phyloP scores from a whole-genome alignment of 148 eudicot species.

The Talinum fruticosum region DNA sequence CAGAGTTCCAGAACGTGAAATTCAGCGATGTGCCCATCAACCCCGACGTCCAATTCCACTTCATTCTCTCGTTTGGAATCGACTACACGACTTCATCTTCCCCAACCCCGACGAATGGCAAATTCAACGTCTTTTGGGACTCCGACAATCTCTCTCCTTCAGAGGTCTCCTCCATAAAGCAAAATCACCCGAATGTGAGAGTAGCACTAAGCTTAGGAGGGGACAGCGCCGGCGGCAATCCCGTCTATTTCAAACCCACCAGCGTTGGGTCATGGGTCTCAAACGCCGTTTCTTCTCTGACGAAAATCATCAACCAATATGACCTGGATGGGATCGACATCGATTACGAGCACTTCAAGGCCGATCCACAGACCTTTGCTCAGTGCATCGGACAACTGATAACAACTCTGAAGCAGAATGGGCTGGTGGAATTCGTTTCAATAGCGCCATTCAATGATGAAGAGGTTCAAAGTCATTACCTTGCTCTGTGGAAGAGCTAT shows the following conservation, averaged over 20 bases:
- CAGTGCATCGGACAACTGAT: constrained; percentile 49
- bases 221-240: constrained; percentile 22
- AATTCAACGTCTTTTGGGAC: constrained; percentile 56
- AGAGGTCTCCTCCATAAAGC: constrained; percentile 32
- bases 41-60: constrained; percentile 45
- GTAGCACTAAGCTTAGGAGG: constrained; percentile 51
- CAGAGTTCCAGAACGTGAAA: constrained; percentile 40
- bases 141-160: constrained; percentile 34
- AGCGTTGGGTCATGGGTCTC: constrained; percentile 44
- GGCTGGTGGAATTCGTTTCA: constrained; percentile 37
- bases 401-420: constrained; percentile 30
- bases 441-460: constrained; percentile 43
- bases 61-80: constrained; percentile 56
- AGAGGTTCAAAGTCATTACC: constrained; percentile 37
- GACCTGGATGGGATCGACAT: constrained; percentile 45
- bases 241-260: constrained; percentile 37
- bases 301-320: constrained; percentile 25
- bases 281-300: constrained; percentile 42
- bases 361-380: constrained; percentile 31
- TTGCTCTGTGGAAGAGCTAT: constrained; percentile 38
- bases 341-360: constrained; percentile 50
- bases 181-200: constrained; percentile 35
- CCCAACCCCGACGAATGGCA: constrained; percentile 48
- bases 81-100: constrained; percentile 51
- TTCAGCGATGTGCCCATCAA: constrained; percentile 54